These are phyloP conservation scores for Auricularia auricula-judae DNA, from an alignment of 768 basidiomycete species.

Conservation along the genomic window DNA sequence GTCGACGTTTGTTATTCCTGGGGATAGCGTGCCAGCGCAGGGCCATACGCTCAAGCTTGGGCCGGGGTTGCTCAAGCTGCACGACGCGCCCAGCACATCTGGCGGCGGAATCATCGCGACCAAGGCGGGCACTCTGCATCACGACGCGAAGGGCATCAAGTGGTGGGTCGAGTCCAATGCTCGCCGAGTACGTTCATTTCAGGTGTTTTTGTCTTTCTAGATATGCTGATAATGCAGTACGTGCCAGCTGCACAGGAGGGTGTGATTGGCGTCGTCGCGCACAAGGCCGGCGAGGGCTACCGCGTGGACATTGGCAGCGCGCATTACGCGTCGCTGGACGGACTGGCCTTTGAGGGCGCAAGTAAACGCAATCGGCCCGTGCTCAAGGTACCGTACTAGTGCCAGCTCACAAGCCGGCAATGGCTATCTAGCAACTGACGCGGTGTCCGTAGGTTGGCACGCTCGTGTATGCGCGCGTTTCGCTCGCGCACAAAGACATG, in stretches of 20 bases:
- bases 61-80: slow-evolving; percentile 59
- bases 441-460: slow-evolving; percentile 60
- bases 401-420: too few relatives aligned
- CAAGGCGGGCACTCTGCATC: slow-evolving; percentile 57
- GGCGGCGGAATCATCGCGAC: slow-evolving; percentile 39
- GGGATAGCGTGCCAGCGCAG: slow-evolving; percentile 62
- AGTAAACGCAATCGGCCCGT: slow-evolving; percentile 91
- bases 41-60: slow-evolving; percentile 79
- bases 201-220: neutral
- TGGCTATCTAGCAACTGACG: neutral
- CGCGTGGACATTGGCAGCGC: slow-evolving; percentile 90
- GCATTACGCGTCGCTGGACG: slow-evolving; percentile 76
- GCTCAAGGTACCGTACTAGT: slow-evolving; percentile 52
- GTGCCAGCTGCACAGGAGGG: slow-evolving; percentile 82
- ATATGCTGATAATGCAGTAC: slow-evolving; percentile 43
- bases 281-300: slow-evolving; percentile 66
- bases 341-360: slow-evolving; percentile 90
- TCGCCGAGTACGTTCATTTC: slow-evolving; percentile 52
- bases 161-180: slow-evolving; percentile 89
- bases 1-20: slow-evolving; percentile 60
- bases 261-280: slow-evolving; percentile 74
- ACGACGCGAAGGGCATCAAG: slow-evolving; percentile 59
- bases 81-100: slow-evolving; percentile 12
- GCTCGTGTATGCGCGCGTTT: slow-evolving; percentile 84
- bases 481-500: slow-evolving; percentile 93